Percentiles rank a stretch among this genome's conserved stretches.
Conservation (phyloP, 768 basidiomycete species). For the Coprinopsis strossmayeri region DNA sequence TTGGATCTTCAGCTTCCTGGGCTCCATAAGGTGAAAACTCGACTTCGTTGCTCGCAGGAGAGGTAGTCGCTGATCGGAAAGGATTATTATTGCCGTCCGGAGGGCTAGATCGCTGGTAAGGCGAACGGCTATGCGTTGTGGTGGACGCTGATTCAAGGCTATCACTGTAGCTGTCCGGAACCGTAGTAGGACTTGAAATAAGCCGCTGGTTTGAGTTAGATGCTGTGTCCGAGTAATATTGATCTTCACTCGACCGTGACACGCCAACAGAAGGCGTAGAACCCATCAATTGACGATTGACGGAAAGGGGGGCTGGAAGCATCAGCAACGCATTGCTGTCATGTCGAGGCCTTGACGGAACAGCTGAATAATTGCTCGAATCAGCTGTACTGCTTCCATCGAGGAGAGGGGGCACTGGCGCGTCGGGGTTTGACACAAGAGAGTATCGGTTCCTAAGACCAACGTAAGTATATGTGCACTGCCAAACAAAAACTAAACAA, state of each 20-base stretch:
- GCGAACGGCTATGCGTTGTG: conserved; percentile 17
- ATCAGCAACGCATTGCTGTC: conserved; percentile 69
- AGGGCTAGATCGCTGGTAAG: conserved; percentile 15
- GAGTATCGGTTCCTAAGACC: conserved; percentile 54
- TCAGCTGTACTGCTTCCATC: conserved; percentile 57
- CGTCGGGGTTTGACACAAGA: conserved; percentile 70
- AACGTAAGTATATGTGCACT: too few species aligned
- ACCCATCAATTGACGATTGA: conserved; percentile 45
- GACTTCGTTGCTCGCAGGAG: conserved; percentile 29
- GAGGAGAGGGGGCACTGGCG: conserved; percentile 42
- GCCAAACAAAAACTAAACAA: too few species aligned
- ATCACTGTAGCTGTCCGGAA: conserved; percentile 31
- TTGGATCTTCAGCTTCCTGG: conserved; percentile 16
- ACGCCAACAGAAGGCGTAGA: conserved; percentile 41
- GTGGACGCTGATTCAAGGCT: conserved; percentile 28
- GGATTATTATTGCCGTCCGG: conserved; percentile 48
- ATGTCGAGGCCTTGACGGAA: conserved; percentile 45
- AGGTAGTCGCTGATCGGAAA: conserved; percentile 43
- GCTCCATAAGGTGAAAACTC: conserved; percentile 11
- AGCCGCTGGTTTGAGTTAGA: conserved; percentile 37
- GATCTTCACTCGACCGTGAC: conserved; percentile 44
- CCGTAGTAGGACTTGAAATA: conserved; percentile 31
- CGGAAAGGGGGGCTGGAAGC: conserved; percentile 69
- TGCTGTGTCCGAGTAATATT: conserved; percentile 33
- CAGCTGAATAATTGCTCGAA: conserved; percentile 35